phyloP scores from a whole-genome alignment of 1,139 yeast genomes.

The Fermentozyma sake region DNA sequence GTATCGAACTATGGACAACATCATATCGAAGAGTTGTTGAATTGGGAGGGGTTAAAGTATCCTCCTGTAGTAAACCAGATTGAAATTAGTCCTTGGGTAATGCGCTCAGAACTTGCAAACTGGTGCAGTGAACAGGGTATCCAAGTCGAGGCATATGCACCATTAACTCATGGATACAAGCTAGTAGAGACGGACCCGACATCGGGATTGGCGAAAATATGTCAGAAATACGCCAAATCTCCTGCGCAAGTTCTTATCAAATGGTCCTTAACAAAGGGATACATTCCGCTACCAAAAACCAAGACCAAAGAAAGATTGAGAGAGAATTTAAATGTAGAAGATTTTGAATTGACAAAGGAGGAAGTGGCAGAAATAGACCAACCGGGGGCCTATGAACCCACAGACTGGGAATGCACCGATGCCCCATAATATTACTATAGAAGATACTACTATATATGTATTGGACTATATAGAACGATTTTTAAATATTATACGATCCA shows the following conservation, averaged over 20 bases:
- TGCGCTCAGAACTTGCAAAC: conserved; percentile 58
- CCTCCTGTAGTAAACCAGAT: conserved; percentile 62
- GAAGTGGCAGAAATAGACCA: conserved; percentile 41
- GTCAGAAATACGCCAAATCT: conserved; percentile 20
- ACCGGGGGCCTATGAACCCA: conserved; percentile 54
- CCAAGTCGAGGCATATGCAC: conserved; percentile 36
- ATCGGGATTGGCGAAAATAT: conserved; percentile 6
- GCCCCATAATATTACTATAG: conserved; percentile 31
- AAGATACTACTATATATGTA: background rate
- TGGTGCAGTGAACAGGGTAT: conserved; percentile 40
- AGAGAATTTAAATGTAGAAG: conserved; percentile 39
- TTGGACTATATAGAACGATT: too few relatives aligned
- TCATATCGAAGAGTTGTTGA: conserved; percentile 54
- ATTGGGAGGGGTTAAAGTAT: conserved; percentile 47
- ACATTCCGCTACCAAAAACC: conserved; percentile 36
- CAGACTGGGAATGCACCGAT: conserved; percentile 67
- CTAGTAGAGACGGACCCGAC: conserved; percentile 9
- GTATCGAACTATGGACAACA: conserved; percentile 66
- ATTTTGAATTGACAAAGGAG: conserved; percentile 44
- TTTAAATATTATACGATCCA: too few relatives aligned
- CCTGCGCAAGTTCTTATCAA: conserved; percentile 32
- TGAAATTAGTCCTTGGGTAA: conserved; percentile 75
- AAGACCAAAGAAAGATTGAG: conserved; percentile 21
- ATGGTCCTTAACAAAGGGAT: conserved; percentile 42
- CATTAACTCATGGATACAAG: conserved; percentile 34